Conservation (phyloP, 1,284 basidiomycete species). For the Cutaneotrichosporon cavernicola region DNA sequence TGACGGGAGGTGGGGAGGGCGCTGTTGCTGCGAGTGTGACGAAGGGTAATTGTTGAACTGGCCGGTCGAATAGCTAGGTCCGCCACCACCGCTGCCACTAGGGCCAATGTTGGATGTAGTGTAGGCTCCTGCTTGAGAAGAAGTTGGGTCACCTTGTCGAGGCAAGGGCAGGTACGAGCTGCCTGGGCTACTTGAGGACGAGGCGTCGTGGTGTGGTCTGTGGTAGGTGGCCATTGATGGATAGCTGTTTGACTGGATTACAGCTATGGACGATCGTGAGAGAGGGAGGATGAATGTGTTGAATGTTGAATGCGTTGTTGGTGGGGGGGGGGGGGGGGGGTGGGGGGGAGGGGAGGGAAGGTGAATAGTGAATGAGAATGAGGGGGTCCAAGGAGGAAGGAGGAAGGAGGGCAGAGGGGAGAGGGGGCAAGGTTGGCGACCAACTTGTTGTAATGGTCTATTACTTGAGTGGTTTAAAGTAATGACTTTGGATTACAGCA, state of each 20-base stretch:
- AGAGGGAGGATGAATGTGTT: too few species aligned
- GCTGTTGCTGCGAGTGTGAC: slow-evolving; percentile 7
- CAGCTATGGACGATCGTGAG: too few species aligned
- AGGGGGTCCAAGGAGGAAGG: too few species aligned
- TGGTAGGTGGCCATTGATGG: slow-evolving; percentile 17
- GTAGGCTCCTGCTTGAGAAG: background rate
- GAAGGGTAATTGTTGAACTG: slow-evolving; percentile 4
- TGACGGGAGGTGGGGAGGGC: slow-evolving; percentile 9
- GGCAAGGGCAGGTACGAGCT: background rate
- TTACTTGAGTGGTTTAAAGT: too few species aligned
- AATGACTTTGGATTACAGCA: too few species aligned
- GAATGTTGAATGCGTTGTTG: too few species aligned
- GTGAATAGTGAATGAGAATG: too few species aligned
- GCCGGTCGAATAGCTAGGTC: background rate
- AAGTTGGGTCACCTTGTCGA: background rate
- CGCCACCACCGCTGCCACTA: background rate
- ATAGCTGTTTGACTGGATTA: background rate
- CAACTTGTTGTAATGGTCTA: too few species aligned
- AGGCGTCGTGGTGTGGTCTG: slow-evolving; percentile 4
- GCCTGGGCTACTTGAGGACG: background rate
- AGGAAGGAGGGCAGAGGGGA: too few species aligned
- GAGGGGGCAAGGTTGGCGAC: too few species aligned
- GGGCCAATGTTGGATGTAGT: background rate
- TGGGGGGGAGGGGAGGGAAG: too few species aligned
- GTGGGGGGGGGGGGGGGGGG: too few species aligned